A percentile compares a stretch with the other conserved stretches of the same genome.
phyloP scores from a whole-genome alignment of 1,284 basidiomycete species.

The Rhodotorula sp. region DNA sequence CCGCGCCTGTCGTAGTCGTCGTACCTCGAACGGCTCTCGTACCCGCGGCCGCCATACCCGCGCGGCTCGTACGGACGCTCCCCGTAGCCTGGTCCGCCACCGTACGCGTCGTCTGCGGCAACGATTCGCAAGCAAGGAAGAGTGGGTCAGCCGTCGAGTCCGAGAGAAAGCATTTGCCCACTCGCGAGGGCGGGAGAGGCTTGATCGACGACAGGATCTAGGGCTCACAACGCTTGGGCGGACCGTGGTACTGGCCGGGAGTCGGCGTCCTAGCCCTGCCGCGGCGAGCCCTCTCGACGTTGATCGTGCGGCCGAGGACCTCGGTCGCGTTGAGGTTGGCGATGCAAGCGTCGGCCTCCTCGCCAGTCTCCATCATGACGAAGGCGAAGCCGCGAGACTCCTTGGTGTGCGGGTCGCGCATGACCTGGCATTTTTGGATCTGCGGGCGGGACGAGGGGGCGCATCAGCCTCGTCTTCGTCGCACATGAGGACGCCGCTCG shows the following conservation, averaged over 20 bases:
- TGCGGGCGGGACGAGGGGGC: constrained; percentile 30
- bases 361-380: constrained; percentile 84
- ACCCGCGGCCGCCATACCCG: constrained; percentile 5
- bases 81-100: constrained; percentile 51
- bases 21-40: neutral
- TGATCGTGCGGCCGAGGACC: constrained; percentile 78
- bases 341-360: constrained; percentile 87
- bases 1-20: constrained; percentile 4
- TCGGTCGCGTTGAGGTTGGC: constrained; percentile 77
- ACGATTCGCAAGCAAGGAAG: constrained; percentile 18
- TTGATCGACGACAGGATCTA: neutral
- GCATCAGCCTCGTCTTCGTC: constrained; percentile 1
- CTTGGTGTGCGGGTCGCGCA: constrained; percentile 94
- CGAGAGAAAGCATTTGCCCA: neutral
- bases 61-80: constrained; percentile 48
- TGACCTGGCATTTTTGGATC: constrained; percentile 75
- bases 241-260: constrained; percentile 89
- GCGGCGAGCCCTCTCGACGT: constrained; percentile 88
- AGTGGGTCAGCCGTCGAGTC: constrained; percentile 13
- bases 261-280: constrained; percentile 92
- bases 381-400: constrained; percentile 98
- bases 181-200: neutral
- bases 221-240: constrained; percentile 67
- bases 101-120: constrained; percentile 42
- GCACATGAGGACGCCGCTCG: neutral